Conservation (phyloP, 257 asterid species). For the Eustoma russellianum region DNA sequence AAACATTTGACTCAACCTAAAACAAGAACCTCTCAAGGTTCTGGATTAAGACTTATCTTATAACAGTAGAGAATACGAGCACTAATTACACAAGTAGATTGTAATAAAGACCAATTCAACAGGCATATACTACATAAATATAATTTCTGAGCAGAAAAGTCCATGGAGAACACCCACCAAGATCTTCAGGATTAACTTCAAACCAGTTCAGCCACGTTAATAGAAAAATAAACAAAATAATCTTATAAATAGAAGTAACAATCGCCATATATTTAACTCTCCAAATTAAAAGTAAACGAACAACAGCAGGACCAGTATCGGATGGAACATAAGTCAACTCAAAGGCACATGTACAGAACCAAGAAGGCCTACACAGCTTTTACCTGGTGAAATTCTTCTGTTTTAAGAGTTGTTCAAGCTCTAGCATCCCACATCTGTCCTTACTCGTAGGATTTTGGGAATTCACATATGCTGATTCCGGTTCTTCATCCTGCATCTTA, state of each 20-base stretch:
- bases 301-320: no score
- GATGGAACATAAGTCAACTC: no score
- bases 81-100: no score
- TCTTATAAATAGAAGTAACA: no score
- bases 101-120: no score
- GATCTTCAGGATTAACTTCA: no score
- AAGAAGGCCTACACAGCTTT: not conserved
- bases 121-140: not conserved
- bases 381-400: slow-evolving; percentile 69
- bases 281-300: no score
- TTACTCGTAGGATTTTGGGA: slow-evolving; percentile 24
- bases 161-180: not conserved
- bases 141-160: not conserved
- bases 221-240: no score
- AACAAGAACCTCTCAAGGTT: not conserved
- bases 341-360: no score
- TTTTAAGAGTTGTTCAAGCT: slow-evolving; percentile 69
- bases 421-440: slow-evolving; percentile 34
- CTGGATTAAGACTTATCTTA: not conserved
- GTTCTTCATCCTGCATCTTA: slow-evolving; percentile 32
- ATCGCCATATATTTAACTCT: no score
- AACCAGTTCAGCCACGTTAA: no score
- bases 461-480: slow-evolving; percentile 24
- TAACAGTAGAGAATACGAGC: not conserved
- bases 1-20: not conserved